Conservation (phyloP, 2,329 filamentous ascomycete genomes). For the Aureobasidium sp. region DNA sequence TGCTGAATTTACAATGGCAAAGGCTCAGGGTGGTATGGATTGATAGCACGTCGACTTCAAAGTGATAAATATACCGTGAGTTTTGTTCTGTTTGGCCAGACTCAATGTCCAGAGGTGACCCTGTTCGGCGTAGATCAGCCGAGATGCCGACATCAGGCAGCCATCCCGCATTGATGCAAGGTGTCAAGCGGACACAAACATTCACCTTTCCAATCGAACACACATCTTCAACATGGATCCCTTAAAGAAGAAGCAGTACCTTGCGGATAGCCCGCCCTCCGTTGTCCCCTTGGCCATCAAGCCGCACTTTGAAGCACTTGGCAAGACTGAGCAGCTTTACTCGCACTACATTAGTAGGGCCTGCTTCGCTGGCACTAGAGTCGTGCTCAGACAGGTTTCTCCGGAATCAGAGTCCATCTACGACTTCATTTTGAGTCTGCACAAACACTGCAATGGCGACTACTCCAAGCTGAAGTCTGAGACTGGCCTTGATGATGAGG, state of each 20-base stretch:
- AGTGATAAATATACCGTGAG: neutral
- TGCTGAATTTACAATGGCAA: neutral
- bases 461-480: conserved; percentile 41
- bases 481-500: conserved; percentile 35
- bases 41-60: neutral
- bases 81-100: neutral
- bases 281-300: conserved; percentile 85
- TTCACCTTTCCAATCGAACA: neutral
- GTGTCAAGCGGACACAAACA: neutral
- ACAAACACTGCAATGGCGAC: conserved; percentile 42
- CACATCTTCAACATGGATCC: conserved; percentile 32
- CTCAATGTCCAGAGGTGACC: neutral
- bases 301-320: conserved; percentile 78
- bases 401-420: conserved; percentile 47
- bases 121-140: neutral
- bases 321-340: conserved; percentile 59
- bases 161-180: neutral
- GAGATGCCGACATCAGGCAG: neutral
- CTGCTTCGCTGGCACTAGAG: conserved; percentile 43
- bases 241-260: conserved; percentile 58
- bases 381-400: conserved; percentile 48
- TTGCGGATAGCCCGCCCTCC: conserved; percentile 83
- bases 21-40: neutral
- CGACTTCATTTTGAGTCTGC: conserved; percentile 47
- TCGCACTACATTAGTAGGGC: conserved; percentile 56